Conservation (phyloP, 2,329 filamentous ascomycete genomes). For the Coniochaeta sp. region DNA sequence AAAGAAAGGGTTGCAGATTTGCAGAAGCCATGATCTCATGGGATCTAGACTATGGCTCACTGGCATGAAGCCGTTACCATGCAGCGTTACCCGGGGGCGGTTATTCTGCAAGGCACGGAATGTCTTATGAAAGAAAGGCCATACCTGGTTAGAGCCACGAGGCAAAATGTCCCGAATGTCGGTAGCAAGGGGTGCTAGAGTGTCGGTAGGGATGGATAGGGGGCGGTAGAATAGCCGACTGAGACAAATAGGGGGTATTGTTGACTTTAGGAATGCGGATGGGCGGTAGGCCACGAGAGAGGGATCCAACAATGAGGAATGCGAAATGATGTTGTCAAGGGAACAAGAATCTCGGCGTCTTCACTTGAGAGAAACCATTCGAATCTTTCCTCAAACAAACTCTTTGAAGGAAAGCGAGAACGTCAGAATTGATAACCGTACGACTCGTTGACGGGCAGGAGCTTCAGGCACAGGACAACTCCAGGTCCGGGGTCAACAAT, state of each 20-base stretch:
- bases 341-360: background rate
- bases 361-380: background rate
- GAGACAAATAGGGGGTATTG: background rate
- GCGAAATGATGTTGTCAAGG: background rate
- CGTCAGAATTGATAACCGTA: background rate
- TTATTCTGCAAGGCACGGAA: background rate
- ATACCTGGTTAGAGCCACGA: slow-evolving; percentile 2
- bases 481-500: no score
- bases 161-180: background rate
- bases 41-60: background rate
- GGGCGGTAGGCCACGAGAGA: background rate
- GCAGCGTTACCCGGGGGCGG: background rate
- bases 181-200: background rate
- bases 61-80: background rate
- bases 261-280: background rate
- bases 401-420: background rate
- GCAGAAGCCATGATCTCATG: background rate
- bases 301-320: background rate
- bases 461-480: background rate
- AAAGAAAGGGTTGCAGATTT: background rate
- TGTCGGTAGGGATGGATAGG: background rate
- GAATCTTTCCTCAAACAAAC: background rate
- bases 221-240: background rate
- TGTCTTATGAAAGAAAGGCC: background rate
- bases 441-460: background rate